A percentile compares a stretch with the other conserved stretches of the same genome.
Conservation (phyloP, 495 filamentous ascomycete species). For the Tuber indicum region DNA sequence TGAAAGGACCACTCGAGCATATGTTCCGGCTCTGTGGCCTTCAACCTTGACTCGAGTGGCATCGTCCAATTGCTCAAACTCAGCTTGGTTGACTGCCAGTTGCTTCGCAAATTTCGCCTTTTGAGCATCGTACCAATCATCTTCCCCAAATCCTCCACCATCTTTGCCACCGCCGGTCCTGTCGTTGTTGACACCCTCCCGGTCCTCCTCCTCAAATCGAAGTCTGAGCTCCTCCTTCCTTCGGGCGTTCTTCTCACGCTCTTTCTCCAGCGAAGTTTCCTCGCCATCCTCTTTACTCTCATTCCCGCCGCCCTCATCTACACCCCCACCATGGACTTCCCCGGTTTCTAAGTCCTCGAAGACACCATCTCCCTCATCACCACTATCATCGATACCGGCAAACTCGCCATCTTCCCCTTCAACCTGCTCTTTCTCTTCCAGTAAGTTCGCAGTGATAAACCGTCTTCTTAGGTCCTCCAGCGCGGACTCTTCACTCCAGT, state of each 20-base stretch:
- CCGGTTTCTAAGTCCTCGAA: constrained; percentile 85
- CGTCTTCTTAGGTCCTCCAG: constrained; percentile 64
- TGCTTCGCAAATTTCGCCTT: constrained; percentile 94
- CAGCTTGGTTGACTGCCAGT: constrained; percentile 83
- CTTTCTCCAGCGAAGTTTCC: constrained; percentile 59
- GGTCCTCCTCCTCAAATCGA: constrained; percentile 93
- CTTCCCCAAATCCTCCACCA: constrained; percentile 77
- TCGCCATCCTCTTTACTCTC: constrained; percentile 43
- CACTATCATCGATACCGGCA: constrained; percentile 46
- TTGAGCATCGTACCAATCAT: constrained; percentile 97
- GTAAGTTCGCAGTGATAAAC: constrained; percentile 64
- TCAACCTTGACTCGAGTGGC: constrained; percentile 71
- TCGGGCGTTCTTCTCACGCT: constrained; percentile 83
- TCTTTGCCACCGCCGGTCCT: constrained; percentile 61
- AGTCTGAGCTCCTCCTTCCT: constrained; percentile 90
- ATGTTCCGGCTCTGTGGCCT: constrained; percentile 87
- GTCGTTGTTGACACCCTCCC: constrained; percentile 83
- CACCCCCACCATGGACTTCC: constrained; percentile 49
- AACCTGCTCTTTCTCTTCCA: constrained; percentile 50
- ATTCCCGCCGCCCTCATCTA: constrained; percentile 42
- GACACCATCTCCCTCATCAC: constrained; percentile 76
- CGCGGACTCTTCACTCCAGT: constrained; percentile 74
- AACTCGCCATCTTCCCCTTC: constrained; percentile 50
- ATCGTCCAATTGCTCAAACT: constrained; percentile 80
- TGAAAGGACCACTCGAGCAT: constrained; percentile 81